phyloP scores from a whole-genome alignment of 2,329 filamentous ascomycete genomes.

The Calonectria multiphialidica region DNA sequence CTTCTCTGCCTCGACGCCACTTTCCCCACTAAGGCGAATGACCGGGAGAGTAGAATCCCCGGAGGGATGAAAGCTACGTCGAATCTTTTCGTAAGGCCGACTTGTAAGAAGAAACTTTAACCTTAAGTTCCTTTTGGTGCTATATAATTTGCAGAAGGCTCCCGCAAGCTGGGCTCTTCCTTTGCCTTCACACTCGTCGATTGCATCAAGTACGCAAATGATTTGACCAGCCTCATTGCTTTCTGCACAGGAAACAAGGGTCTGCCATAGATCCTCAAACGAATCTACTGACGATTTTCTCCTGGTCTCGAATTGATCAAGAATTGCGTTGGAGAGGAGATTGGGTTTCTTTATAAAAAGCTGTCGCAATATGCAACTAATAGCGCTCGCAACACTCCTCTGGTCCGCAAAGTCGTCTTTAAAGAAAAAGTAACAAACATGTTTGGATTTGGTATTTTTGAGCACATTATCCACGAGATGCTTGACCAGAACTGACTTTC shows the following conservation, averaged over 20 bases:
- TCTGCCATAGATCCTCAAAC: conserved; percentile 47
- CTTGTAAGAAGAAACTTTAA: conserved; percentile 32
- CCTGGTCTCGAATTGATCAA: too few relatives aligned
- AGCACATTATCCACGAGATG: too few relatives aligned
- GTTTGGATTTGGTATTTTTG: too few relatives aligned
- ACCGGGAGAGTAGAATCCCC: background rate
- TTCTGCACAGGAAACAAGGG: conserved; percentile 34
- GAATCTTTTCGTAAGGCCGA: conserved; percentile 45
- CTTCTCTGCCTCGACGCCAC: conserved; percentile 25
- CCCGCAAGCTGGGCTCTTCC: conserved; percentile 38
- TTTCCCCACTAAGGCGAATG: conserved; percentile 38
- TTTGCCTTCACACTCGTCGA: conserved; percentile 52
- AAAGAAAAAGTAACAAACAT: too few relatives aligned
- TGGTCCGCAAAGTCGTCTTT: too few relatives aligned
- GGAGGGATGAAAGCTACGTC: conserved; percentile 28
- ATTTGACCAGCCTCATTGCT: conserved; percentile 38
- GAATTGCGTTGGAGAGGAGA: too few relatives aligned
- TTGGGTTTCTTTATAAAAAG: too few relatives aligned
- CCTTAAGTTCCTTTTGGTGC: background rate
- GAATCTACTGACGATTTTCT: too few relatives aligned
- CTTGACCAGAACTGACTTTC: too few relatives aligned
- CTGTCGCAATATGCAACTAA: too few relatives aligned
- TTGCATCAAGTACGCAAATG: conserved; percentile 53
- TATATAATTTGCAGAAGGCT: conserved; percentile 42
- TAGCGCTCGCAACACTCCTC: too few relatives aligned